Evolutionary conservation across 176 grass and related monocot genomes (phyloP).

Genomic region (Rhynchospora pubera): DNA sequence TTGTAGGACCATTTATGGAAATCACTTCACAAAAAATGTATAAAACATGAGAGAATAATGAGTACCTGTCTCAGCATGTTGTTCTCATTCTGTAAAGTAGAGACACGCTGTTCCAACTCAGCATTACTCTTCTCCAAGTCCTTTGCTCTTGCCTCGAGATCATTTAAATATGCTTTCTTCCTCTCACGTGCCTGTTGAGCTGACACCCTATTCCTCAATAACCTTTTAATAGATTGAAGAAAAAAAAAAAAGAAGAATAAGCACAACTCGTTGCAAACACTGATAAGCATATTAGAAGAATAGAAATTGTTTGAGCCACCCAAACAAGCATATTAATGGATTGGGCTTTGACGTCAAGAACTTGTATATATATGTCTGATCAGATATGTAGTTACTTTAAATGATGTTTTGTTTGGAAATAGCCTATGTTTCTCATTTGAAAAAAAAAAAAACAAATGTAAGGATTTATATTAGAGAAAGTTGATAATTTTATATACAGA

Average conservation of each 20-base stretch:
- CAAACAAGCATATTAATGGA: not conserved
- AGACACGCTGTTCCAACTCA: slow-evolving; percentile 76
- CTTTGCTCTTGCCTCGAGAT: slow-evolving; percentile 69
- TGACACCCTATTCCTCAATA: slow-evolving; percentile 88
- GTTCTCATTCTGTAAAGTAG: slow-evolving; percentile 96
- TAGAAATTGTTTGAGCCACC: not conserved
- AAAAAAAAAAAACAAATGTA: not conserved
- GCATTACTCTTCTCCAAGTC: slow-evolving; percentile 77
- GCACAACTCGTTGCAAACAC: not conserved
- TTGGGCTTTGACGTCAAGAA: not conserved
- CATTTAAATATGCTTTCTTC: slow-evolving; percentile 91
- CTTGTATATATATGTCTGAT: not conserved
- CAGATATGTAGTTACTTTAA: not conserved
- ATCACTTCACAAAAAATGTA: not conserved
- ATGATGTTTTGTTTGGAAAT: not conserved
- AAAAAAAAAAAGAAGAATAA: not conserved
- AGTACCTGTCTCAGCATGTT: slow-evolving; percentile 75
- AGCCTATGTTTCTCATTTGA: not conserved
- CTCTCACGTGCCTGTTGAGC: slow-evolving; percentile 95
- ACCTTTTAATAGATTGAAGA: slow-evolving; percentile 14
- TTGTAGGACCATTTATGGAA: not conserved
- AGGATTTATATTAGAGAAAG: not conserved
- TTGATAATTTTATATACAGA: not conserved
- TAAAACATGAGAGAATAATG: not conserved
- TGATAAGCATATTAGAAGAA: not conserved